Conservation (phyloP, 352 stramenopile genomes). For the Elongisporangium anandrum region DNA sequence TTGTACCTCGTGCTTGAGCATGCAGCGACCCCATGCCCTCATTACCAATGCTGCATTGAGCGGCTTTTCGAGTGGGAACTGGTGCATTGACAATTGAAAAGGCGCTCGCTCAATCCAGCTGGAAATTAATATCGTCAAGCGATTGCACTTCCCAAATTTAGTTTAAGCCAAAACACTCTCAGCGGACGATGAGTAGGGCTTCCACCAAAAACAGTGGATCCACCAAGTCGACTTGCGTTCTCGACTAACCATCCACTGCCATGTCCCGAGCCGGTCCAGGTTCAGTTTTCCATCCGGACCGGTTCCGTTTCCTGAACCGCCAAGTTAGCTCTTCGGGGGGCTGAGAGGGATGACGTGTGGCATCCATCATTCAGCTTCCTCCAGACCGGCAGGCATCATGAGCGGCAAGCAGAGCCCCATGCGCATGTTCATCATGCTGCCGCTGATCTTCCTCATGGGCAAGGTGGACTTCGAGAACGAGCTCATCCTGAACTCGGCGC, state of each 20-base stretch:
- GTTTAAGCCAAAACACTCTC: neutral
- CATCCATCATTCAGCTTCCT: neutral
- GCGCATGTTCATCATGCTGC: conserved; percentile 83
- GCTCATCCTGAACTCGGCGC: conserved; percentile 52
- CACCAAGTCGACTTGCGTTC: neutral
- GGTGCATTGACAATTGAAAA: too few relatives aligned
- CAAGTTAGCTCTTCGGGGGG: neutral
- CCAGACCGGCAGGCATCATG: conserved; percentile 13
- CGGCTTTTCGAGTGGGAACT: too few relatives aligned
- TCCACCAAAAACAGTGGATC: neutral
- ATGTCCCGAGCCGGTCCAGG: neutral
- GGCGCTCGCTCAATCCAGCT: too few relatives aligned
- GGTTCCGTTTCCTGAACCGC: neutral
- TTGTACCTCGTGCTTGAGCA: neutral
- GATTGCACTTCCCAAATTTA: neutral
- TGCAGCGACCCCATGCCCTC: too few relatives aligned
- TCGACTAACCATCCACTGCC: neutral
- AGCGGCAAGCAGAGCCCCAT: conserved; percentile 60
- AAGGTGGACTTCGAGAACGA: conserved; percentile 85
- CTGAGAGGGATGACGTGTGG: neutral
- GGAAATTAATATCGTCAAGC: too few relatives aligned
- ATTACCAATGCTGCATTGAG: too few relatives aligned
- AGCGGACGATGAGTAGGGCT: neutral
- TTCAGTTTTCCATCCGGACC: neutral
- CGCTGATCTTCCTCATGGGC: conserved; percentile 83